Evolutionary conservation across 345 rosid species (phyloP).

Genomic region (Citrus reticulata): DNA sequence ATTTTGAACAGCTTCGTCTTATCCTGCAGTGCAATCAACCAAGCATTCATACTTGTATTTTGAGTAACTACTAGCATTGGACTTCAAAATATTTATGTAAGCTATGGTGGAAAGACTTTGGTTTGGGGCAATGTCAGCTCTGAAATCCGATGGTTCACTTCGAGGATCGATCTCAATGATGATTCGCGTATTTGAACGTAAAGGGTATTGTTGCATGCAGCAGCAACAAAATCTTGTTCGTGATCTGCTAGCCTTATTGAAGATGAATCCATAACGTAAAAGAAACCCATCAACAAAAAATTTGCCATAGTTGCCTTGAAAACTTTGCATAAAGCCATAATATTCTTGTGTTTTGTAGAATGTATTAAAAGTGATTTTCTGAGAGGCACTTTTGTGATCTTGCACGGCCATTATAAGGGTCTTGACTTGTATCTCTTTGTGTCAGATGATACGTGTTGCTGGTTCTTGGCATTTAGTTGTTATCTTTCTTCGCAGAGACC

Average conservation of each 20-base stretch:
- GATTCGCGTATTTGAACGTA: background rate
- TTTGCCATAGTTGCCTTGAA: background rate
- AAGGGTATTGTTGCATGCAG: slow-evolving; percentile 13
- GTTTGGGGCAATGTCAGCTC: slow-evolving; percentile 19
- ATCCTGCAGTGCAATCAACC: slow-evolving; percentile 11
- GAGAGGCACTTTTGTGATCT: background rate
- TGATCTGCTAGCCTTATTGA: background rate
- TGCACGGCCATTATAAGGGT: too few relatives aligned
- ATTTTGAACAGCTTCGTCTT: slow-evolving; percentile 8
- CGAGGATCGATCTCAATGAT: slow-evolving; percentile 25
- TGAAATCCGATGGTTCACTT: slow-evolving; percentile 19
- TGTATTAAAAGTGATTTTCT: background rate
- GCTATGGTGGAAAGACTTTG: slow-evolving; percentile 9
- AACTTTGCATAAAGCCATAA: background rate
- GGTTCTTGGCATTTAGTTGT: background rate
- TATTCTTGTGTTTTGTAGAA: background rate
- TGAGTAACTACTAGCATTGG: background rate
- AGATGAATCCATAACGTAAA: background rate
- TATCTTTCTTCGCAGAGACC: background rate
- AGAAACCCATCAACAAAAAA: background rate
- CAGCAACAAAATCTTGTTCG: slow-evolving; percentile 17
- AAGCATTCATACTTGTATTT: slow-evolving; percentile 3
- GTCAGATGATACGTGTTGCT: background rate
- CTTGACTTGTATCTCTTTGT: background rate
- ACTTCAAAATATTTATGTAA: background rate